Evolutionary conservation across 305 asterid genomes (phyloP).

Genomic region (Fraxinus dipetala): DNA sequence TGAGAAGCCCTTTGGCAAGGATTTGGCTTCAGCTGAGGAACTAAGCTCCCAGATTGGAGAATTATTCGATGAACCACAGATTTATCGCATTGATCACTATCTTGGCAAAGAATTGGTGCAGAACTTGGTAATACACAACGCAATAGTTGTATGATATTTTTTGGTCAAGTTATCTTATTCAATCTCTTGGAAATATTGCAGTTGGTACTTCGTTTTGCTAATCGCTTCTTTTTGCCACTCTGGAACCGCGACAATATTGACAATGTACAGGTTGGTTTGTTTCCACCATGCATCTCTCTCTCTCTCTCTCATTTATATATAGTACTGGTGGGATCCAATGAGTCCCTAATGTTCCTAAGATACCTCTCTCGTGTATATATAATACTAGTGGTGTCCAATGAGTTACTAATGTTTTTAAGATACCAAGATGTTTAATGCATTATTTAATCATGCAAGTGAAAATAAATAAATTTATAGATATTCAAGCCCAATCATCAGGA

Average conservation of each 20-base stretch:
- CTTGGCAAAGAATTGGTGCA: conserved; percentile 97
- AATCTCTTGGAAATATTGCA: conserved; percentile 22
- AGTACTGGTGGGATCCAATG: background rate
- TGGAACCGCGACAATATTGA: conserved; percentile 60
- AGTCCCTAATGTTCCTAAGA: background rate
- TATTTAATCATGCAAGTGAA: background rate
- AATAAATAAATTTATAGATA: background rate
- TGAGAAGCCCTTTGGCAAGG: conserved; percentile 98
- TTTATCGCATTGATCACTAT: conserved; percentile 94
- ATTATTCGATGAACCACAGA: conserved; percentile 82
- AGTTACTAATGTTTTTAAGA: background rate
- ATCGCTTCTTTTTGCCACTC: conserved; percentile 54
- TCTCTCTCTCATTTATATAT: background rate
- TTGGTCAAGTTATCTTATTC: background rate
- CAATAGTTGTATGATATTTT: background rate
- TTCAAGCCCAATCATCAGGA: background rate
- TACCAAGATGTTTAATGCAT: background rate
- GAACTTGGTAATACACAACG: conserved; percentile 64
- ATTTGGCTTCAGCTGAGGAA: conserved; percentile 88
- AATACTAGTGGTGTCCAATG: background rate
- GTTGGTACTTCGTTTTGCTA: conserved; percentile 59
- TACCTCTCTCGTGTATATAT: too few relatives aligned
- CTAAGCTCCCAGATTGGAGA: conserved; percentile 92
- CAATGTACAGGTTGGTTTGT: conserved; percentile 42
- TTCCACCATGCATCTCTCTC: background rate